A percentile compares a stretch with the other conserved stretches of the same genome.
Evolutionary conservation across 129 eudicot genomes (phyloP).

Genomic region (Flaveria trinervia): DNA sequence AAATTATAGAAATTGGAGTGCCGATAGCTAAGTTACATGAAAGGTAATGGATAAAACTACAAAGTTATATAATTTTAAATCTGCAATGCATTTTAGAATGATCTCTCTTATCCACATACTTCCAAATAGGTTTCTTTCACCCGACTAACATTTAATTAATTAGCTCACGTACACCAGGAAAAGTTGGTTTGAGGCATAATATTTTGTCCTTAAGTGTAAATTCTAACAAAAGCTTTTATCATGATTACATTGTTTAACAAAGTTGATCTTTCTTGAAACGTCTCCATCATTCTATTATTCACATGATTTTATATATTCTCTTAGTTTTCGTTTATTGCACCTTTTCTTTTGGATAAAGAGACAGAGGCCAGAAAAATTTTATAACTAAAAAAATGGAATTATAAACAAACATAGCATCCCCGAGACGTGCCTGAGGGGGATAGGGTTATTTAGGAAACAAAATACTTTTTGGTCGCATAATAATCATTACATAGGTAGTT

Average conservation of each 20-base stretch:
- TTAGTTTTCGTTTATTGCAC: conserved; percentile 8
- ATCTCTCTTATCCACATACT: conserved; percentile 15
- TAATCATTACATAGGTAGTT: conserved; percentile 22
- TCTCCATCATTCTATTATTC: conserved; percentile 25
- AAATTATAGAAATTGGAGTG: not conserved
- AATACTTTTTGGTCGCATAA: conserved; percentile 28
- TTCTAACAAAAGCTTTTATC: conserved; percentile 1
- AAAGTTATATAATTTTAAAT: not conserved
- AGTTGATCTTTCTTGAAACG: conserved; percentile 21
- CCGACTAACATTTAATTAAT: conserved; percentile 6
- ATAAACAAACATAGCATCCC: too few relatives aligned
- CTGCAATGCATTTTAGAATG: conserved; percentile 15
- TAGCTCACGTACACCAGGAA: conserved; percentile 7
- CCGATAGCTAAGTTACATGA: conserved; percentile 13
- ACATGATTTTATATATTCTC: conserved; percentile 15
- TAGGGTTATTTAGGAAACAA: conserved; percentile 15
- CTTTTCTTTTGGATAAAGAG: conserved; percentile 3
- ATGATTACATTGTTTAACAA: conserved; percentile 26
- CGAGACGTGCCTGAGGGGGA: too few relatives aligned
- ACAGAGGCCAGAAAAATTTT: not conserved
- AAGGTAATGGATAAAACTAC: not conserved
- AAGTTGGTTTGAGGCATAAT: conserved; percentile 16
- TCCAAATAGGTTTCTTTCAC: conserved; percentile 5
- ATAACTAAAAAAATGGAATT: not conserved
- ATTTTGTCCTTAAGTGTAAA: conserved; percentile 27